phyloP scores from a whole-genome alignment of 2,329 filamentous ascomycete genomes.

The Dendryphion nanum region DNA sequence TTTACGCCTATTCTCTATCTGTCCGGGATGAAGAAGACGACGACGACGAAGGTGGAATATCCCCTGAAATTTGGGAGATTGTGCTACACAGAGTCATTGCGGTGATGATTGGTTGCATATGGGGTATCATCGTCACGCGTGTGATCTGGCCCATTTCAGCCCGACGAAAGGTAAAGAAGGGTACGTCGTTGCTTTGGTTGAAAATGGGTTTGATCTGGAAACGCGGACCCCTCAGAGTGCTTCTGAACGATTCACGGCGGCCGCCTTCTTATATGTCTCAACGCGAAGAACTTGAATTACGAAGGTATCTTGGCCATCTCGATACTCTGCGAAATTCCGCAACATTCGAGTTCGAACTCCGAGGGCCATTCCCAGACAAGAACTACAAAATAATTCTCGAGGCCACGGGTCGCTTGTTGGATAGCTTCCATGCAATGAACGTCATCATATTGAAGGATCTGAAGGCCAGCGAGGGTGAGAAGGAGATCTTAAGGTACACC shows the following conservation, averaged over 20 bases:
- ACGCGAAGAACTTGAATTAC: constrained; percentile 83
- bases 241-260: constrained; percentile 43
- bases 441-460: constrained; percentile 82
- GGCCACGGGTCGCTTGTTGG: constrained; percentile 79
- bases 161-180: constrained; percentile 82
- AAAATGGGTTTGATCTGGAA: constrained; percentile 97
- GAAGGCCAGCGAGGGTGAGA: constrained; percentile 74
- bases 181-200: constrained; percentile 85
- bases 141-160: constrained; percentile 93
- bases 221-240: constrained; percentile 77
- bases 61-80: constrained; percentile 85
- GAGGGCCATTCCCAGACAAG: constrained; percentile 78
- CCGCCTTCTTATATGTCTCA: constrained; percentile 71
- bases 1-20: constrained; percentile 90
- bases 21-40: constrained; percentile 79
- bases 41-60: constrained; percentile 77
- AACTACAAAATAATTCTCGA: constrained; percentile 73
- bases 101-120: constrained; percentile 82
- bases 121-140: constrained; percentile 87
- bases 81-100: constrained; percentile 82
- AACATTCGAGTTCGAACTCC: constrained; percentile 82
- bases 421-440: constrained; percentile 95
- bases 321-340: constrained; percentile 72
- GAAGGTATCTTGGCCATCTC: constrained; percentile 72
- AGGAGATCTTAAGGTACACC: constrained; percentile 76